phyloP scores from a whole-genome alignment of 805 yeast species.

The Sugiyamaella smithiae region DNA sequence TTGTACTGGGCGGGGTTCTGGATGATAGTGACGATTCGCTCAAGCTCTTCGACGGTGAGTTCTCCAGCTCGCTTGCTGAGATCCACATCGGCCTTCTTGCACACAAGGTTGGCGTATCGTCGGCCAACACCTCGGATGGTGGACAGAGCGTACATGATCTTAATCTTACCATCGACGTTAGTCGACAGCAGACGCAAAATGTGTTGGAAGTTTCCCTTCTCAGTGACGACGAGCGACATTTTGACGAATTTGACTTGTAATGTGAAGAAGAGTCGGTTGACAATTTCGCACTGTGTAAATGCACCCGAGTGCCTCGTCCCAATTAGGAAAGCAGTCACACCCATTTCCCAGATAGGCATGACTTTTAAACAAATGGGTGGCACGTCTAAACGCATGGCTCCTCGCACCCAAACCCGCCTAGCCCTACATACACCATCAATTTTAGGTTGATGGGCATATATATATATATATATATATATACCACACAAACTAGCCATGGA shows the following conservation, averaged over 20 bases:
- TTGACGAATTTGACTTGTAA: slow-evolving; percentile 33
- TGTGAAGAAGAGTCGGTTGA: slow-evolving; percentile 3
- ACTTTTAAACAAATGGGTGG: no score
- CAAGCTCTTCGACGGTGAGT: slow-evolving; percentile 99
- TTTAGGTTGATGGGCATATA: no score
- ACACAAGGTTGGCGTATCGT: slow-evolving; percentile 99
- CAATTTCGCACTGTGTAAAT: background rate
- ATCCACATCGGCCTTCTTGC: slow-evolving; percentile 99
- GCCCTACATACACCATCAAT: no score
- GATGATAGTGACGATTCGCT: slow-evolving; percentile 99
- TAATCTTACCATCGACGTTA: slow-evolving; percentile 99
- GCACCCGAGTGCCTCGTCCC: slow-evolving; percentile 8
- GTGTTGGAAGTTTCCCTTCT: slow-evolving; percentile 99
- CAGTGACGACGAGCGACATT: slow-evolving; percentile 98
- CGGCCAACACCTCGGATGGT: slow-evolving; percentile 99
- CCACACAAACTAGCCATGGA: slow-evolving; percentile 2
- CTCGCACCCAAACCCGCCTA: no score
- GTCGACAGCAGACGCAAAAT: slow-evolving; percentile 99
- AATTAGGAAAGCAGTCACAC: slow-evolving; percentile 10
- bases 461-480: no score
- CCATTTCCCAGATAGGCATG: no score
- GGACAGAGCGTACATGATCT: slow-evolving; percentile 99
- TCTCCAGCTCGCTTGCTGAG: slow-evolving; percentile 99
- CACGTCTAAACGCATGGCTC: no score
- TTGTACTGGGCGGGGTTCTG: slow-evolving; percentile 99